A percentile compares a stretch with the other conserved stretches of the same genome.
These are phyloP conservation scores for Saccharomycopsis microspora DNA, from an alignment of 805 yeast species.

Conservation along the genomic window DNA sequence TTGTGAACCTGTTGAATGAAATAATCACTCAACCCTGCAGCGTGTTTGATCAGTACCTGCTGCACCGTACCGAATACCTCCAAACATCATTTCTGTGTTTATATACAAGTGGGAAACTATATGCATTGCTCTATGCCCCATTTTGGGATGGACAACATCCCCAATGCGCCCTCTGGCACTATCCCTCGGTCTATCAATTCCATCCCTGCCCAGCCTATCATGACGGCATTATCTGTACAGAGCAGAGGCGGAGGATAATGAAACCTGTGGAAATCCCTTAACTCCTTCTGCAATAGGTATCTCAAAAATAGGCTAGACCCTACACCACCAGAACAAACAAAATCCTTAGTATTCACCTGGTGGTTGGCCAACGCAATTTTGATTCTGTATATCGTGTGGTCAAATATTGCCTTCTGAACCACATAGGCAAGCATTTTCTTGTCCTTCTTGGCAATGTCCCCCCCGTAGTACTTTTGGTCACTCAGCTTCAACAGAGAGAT, in stretches of 20 bases:
- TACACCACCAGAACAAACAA: constrained; percentile 92
- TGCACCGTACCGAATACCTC: too few species aligned
- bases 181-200: constrained; percentile 55
- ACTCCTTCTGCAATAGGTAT: constrained; percentile 29
- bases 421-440: constrained; percentile 41
- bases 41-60: too few species aligned
- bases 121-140: too few species aligned
- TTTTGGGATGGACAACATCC: too few species aligned
- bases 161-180: too few species aligned
- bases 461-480: constrained; percentile 21
- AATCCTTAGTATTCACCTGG: constrained; percentile 34
- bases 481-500: constrained; percentile 40
- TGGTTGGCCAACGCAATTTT: constrained; percentile 34
- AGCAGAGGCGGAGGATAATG: constrained; percentile 59
- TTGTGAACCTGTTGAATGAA: too few species aligned
- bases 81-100: too few species aligned
- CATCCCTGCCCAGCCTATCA: constrained; percentile 98
- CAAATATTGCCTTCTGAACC: constrained; percentile 56
- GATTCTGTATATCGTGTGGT: constrained; percentile 60
- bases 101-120: too few species aligned
- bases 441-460: constrained; percentile 15
- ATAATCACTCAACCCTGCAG: too few species aligned
- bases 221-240: constrained; percentile 91
- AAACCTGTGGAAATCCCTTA: constrained; percentile 29
- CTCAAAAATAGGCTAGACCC: constrained; percentile 62